Evolutionary conservation across 1,284 basidiomycete species (phyloP).

Genomic region (Puccinia brachypodii): DNA sequence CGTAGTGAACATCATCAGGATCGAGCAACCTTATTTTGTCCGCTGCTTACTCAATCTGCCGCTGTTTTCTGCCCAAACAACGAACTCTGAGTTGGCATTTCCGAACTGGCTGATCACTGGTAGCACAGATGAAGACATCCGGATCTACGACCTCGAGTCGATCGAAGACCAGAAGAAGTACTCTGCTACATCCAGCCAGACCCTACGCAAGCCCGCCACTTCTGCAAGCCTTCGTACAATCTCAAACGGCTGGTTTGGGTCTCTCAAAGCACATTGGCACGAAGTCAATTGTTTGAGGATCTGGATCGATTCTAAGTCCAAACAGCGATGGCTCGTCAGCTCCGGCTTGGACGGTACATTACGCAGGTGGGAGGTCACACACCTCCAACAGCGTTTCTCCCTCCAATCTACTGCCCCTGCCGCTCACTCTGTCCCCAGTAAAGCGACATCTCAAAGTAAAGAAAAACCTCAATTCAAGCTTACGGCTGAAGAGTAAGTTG

Average conservation of each 20-base stretch:
- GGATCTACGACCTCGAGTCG: conserved; percentile 60
- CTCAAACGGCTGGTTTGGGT: conserved; percentile 59
- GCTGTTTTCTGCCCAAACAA: conserved; percentile 67
- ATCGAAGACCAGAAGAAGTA: conserved; percentile 48
- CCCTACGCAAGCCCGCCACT: conserved; percentile 21
- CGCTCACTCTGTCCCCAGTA: conserved; percentile 52
- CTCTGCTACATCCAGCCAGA: not conserved
- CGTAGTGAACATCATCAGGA: conserved; percentile 47
- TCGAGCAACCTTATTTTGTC: conserved; percentile 55
- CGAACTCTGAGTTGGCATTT: conserved; percentile 63
- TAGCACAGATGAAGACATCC: conserved; percentile 72
- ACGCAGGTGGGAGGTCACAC: conserved; percentile 70
- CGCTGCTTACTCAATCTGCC: conserved; percentile 66
- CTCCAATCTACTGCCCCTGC: not conserved
- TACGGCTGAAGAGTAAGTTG: conserved; percentile 14
- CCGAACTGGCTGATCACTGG: conserved; percentile 73
- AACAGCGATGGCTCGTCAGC: conserved; percentile 68
- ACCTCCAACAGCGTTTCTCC: not conserved
- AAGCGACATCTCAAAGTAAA: not conserved
- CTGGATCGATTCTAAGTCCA: conserved; percentile 67
- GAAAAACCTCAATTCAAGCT: not conserved
- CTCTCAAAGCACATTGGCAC: conserved; percentile 80
- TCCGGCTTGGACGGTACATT: conserved; percentile 80
- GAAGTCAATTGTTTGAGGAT: conserved; percentile 72
- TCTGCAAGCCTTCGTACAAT: not conserved